These are phyloP conservation scores for Claviceps fusiformis DNA, from an alignment of 2,329 filamentous ascomycete species.

Conservation along the genomic window DNA sequence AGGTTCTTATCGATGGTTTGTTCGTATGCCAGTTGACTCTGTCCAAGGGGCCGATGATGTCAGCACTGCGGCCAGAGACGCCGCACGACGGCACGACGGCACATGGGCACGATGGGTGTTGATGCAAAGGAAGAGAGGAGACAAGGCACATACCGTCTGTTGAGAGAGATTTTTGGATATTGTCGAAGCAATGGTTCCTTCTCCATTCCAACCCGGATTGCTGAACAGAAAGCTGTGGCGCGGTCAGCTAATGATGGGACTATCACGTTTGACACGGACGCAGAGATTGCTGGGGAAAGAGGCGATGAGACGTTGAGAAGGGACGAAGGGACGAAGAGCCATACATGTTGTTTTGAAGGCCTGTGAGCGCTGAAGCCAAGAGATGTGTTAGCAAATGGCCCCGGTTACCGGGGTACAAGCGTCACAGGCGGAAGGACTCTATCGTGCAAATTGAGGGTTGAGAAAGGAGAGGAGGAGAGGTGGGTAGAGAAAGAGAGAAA, in stretches of 20 bases:
- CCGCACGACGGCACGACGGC: background rate
- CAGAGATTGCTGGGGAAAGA: background rate
- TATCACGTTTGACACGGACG: background rate
- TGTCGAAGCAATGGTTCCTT: conserved; percentile 35
- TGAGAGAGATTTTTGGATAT: conserved; percentile 44
- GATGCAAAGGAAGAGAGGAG: background rate
- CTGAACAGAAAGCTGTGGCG: conserved; percentile 41
- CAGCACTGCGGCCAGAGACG: background rate
- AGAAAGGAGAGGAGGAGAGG: background rate
- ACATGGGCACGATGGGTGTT: background rate
- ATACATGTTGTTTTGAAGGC: conserved; percentile 38
- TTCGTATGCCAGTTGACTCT: conserved; percentile 38
- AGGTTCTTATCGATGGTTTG: conserved; percentile 43
- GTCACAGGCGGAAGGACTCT: background rate
- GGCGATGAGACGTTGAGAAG: background rate
- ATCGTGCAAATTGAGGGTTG: background rate
- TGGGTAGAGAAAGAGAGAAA: background rate
- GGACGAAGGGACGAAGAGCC: conserved; percentile 15
- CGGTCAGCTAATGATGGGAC: conserved; percentile 3
- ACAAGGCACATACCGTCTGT: conserved; percentile 31
- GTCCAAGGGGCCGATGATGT: background rate
- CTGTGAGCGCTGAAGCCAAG: conserved; percentile 28
- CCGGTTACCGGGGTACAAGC: conserved; percentile 3
- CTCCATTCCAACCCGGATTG: conserved; percentile 41
- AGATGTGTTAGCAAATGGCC: conserved; percentile 3